Percentiles rank a stretch among this genome's conserved stretches.
phyloP scores from a whole-genome alignment of 2,329 filamentous ascomycete genomes.

The Penicillium sclerotigenum region DNA sequence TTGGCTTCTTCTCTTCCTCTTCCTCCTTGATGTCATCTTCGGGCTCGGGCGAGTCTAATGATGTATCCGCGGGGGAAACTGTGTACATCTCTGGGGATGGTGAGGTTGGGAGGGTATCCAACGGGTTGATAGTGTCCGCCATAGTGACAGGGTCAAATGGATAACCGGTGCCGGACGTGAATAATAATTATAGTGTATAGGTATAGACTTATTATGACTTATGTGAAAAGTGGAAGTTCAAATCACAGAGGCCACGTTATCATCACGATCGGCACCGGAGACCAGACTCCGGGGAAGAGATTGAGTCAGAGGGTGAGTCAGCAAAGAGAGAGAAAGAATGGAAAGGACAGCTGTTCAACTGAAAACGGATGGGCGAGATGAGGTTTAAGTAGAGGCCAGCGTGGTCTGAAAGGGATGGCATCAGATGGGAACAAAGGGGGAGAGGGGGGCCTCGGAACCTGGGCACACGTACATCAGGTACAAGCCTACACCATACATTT shows the following conservation, averaged over 20 bases:
- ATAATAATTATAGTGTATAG: neutral
- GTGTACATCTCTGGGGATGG: conserved; percentile 38
- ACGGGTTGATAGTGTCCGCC: conserved; percentile 34
- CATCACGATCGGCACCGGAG: conserved; percentile 34
- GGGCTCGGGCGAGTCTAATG: conserved; percentile 29
- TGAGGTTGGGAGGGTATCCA: conserved; percentile 32
- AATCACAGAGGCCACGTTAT: conserved; percentile 34
- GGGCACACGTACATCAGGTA: neutral
- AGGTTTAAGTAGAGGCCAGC: conserved; percentile 43
- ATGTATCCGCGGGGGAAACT: conserved; percentile 43
- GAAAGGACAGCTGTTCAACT: conserved; percentile 38
- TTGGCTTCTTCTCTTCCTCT: conserved; percentile 63
- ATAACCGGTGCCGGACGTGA: conserved; percentile 20
- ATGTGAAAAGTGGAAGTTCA: conserved; percentile 1
- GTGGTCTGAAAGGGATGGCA: conserved; percentile 31
- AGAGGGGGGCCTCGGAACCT: neutral
- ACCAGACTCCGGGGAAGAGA: conserved; percentile 22
- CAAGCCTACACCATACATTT: neutral
- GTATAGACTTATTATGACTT: conserved; percentile 8
- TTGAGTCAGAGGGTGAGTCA: conserved; percentile 16
- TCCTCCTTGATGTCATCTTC: conserved; percentile 22
- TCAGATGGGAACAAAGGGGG: conserved; percentile 3
- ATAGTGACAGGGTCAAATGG: conserved; percentile 20
- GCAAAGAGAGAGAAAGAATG: conserved; percentile 10
- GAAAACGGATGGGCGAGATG: conserved; percentile 9